These are phyloP conservation scores for Anastatica hierochuntica DNA, from an alignment of 345 rosid genomes.

Conservation along the genomic window DNA sequence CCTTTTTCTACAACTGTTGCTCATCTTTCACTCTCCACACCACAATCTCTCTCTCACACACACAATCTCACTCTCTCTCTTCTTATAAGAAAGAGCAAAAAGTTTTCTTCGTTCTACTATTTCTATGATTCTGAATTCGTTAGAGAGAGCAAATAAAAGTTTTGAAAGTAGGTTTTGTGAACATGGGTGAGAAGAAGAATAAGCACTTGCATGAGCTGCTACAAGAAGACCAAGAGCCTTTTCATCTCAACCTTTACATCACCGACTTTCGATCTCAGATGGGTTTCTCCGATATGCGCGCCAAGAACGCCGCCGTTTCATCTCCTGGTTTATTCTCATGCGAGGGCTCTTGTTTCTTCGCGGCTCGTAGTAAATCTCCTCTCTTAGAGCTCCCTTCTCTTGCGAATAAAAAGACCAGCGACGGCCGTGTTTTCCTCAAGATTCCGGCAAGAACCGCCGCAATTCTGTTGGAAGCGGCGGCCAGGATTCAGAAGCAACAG, in stretches of 20 bases:
- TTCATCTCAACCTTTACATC: constrained; percentile 59
- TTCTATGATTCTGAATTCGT: constrained; percentile 15
- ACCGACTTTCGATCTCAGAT: constrained; percentile 42
- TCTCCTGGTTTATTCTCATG: constrained; percentile 36
- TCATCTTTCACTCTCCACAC: constrained; percentile 12
- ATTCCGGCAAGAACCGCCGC: constrained; percentile 23
- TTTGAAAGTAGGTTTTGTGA: too few species aligned
- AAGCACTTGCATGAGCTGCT: constrained; percentile 55
- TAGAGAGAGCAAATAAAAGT: not conserved
- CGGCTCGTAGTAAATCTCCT: constrained; percentile 46
- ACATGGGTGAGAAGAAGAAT: constrained; percentile 38
- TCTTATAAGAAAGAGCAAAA: constrained; percentile 8
- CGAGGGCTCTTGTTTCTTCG: constrained; percentile 52
- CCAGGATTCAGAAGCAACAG: constrained; percentile 55
- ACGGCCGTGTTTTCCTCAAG: constrained; percentile 25
- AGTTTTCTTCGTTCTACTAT: constrained; percentile 13
- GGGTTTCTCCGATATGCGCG: constrained; percentile 28
- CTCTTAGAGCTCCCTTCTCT: constrained; percentile 62
- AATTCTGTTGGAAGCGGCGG: constrained; percentile 64
- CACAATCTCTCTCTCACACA: too few species aligned
- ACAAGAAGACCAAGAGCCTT: constrained; percentile 86
- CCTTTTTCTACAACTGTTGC: constrained; percentile 23
- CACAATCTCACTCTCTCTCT: constrained; percentile 12
- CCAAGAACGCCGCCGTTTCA: constrained; percentile 25
- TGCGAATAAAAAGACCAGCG: constrained; percentile 20